Evolutionary conservation across 2,329 filamentous ascomycete species (phyloP).

Genomic region (Clarireedia paspali): DNA sequence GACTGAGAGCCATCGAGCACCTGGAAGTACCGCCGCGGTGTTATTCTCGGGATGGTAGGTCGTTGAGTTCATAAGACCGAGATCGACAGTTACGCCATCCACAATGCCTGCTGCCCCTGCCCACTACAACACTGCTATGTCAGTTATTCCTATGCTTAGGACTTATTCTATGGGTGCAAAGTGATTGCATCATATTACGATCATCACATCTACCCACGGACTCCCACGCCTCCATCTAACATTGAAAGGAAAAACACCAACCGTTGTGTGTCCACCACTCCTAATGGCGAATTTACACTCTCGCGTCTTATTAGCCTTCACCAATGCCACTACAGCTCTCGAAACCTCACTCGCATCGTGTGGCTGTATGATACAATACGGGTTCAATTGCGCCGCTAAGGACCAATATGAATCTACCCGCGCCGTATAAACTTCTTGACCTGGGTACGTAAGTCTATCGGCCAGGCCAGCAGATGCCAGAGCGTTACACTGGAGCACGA

Average conservation of each 20-base stretch:
- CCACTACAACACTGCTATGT: slow-evolving; percentile 1
- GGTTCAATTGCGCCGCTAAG: not conserved
- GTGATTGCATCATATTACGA: not conserved
- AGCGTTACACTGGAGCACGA: not conserved
- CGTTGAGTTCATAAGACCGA: slow-evolving; percentile 27
- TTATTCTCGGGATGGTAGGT: slow-evolving; percentile 25
- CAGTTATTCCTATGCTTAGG: not conserved
- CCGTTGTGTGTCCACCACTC: slow-evolving; percentile 18
- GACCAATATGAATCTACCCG: not conserved
- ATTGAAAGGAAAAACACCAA: not conserved
- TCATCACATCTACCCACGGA: too few species aligned
- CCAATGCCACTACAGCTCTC: not conserved
- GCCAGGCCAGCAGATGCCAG: not conserved
- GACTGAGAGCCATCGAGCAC: slow-evolving; percentile 29
- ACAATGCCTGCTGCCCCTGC: slow-evolving; percentile 43
- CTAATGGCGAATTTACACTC: slow-evolving; percentile 21
- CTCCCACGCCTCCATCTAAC: not conserved
- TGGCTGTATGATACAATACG: not conserved
- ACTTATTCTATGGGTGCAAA: not conserved
- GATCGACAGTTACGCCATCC: slow-evolving; percentile 42
- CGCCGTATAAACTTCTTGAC: not conserved
- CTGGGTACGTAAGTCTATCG: not conserved
- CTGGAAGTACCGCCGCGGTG: slow-evolving; percentile 30
- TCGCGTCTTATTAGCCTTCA: not conserved
- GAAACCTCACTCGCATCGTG: not conserved